Conservation (phyloP, 768 basidiomycete species). For the Trametes coccinea region DNA sequence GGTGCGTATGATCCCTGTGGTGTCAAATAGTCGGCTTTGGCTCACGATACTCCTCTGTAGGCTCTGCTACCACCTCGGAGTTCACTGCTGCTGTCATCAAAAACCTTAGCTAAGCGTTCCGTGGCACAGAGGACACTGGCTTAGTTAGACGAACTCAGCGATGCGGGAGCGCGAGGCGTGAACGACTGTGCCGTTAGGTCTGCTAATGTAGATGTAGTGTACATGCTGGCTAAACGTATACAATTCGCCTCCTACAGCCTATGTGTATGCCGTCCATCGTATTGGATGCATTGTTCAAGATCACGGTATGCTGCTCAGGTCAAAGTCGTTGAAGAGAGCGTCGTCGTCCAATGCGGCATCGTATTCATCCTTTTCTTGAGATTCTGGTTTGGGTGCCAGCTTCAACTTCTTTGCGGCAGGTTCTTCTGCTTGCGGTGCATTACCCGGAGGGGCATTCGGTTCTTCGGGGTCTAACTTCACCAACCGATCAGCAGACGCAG, state of each 20-base stretch:
- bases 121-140: constrained; percentile 1
- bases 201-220: constrained; percentile 27
- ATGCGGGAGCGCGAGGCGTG: constrained; percentile 14
- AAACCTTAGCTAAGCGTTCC: constrained; percentile 50
- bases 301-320: constrained; percentile 31
- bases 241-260: constrained; percentile 13
- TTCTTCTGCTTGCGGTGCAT: constrained; percentile 27
- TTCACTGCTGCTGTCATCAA: constrained; percentile 93
- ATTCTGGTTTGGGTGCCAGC: constrained; percentile 8
- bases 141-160: neutral
- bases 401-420: constrained; percentile 42
- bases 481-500: constrained; percentile 13
- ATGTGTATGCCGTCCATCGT: neutral
- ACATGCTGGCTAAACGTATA: constrained; percentile 23
- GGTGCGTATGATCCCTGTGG: constrained; percentile 51
- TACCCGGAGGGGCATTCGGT: constrained; percentile 16
- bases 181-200: constrained; percentile 16
- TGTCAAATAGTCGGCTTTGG: neutral
- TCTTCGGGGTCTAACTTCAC: constrained; percentile 25
- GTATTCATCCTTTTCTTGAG: constrained; percentile 46
- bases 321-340: constrained; percentile 46
- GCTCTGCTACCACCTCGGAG: constrained; percentile 89
- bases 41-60: constrained; percentile 38
- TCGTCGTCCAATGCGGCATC: constrained; percentile 53
- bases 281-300: neutral